Evolutionary conservation across 345 rosid genomes (phyloP).

Genomic region (Eucalyptus cloeziana): DNA sequence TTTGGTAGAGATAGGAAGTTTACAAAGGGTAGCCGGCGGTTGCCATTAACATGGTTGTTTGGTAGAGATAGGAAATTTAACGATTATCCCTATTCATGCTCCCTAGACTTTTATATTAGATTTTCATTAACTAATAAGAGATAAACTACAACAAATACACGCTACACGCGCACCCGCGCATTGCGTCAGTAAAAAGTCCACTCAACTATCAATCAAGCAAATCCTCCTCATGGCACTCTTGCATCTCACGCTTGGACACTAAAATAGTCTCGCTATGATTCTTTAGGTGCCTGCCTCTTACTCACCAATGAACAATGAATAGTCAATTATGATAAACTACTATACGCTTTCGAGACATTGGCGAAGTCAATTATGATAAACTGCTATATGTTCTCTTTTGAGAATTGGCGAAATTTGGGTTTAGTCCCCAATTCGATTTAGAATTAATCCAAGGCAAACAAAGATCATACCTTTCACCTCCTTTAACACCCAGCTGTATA

Average conservation of each 20-base stretch:
- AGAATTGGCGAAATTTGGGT: background rate
- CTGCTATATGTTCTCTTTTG: background rate
- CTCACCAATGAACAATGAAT: background rate
- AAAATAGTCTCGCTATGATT: background rate
- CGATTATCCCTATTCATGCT: background rate
- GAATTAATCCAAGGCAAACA: background rate
- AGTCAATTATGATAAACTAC: too few species aligned
- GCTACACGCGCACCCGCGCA: background rate
- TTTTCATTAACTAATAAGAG: background rate
- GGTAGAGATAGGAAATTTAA: background rate
- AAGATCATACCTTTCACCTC: background rate
- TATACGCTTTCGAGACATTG: too few species aligned
- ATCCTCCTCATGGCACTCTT: background rate
- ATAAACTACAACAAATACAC: background rate
- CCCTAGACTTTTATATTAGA: background rate
- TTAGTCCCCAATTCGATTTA: background rate
- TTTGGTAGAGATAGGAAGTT: background rate
- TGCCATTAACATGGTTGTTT: too few species aligned
- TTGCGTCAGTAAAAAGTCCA: background rate
- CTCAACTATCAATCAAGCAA: background rate
- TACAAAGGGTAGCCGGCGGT: background rate
- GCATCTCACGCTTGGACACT: background rate
- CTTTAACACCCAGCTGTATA: background rate
- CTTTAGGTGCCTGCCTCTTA: background rate
- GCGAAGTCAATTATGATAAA: background rate